Conservation (phyloP, 1,284 basidiomycete species). For the Laetiporus sulphureus region DNA sequence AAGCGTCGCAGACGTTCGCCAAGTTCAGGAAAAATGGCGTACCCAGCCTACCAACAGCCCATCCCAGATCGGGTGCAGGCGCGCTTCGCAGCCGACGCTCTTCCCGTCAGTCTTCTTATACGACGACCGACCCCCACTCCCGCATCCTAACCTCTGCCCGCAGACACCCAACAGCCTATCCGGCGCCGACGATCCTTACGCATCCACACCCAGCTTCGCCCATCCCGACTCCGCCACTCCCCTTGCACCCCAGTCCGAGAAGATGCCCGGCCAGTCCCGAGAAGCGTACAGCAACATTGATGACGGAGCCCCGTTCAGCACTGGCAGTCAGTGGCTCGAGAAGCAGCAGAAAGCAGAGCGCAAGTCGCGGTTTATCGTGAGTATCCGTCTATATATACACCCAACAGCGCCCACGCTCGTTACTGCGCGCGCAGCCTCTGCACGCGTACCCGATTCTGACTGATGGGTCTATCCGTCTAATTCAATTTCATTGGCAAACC, state of each 20-base stretch:
- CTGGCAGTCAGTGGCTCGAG: conserved; percentile 30
- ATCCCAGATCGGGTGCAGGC: too few relatives aligned
- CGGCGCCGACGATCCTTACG: conserved; percentile 25
- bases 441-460: too few relatives aligned
- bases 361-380: conserved; percentile 31
- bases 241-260: conserved; percentile 10
- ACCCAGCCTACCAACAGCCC: too few relatives aligned
- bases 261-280: conserved; percentile 15
- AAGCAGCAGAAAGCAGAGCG: conserved; percentile 27
- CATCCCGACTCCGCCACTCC: conserved; percentile 11
- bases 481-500: too few relatives aligned
- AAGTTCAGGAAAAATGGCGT: too few relatives aligned
- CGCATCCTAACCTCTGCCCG: conserved; percentile 19
- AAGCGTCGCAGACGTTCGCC: too few relatives aligned
- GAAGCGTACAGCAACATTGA: conserved; percentile 25
- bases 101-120: too few relatives aligned
- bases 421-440: too few relatives aligned
- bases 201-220: conserved; percentile 14
- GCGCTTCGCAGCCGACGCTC: too few relatives aligned
- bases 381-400: conserved; percentile 11
- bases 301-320: conserved; percentile 15
- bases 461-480: too few relatives aligned
- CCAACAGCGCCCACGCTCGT: not conserved
- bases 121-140: too few relatives aligned
- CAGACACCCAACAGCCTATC: conserved; percentile 32